phyloP scores from a whole-genome alignment of 2,329 filamentous ascomycete genomes.

The Claviceps paspali region DNA sequence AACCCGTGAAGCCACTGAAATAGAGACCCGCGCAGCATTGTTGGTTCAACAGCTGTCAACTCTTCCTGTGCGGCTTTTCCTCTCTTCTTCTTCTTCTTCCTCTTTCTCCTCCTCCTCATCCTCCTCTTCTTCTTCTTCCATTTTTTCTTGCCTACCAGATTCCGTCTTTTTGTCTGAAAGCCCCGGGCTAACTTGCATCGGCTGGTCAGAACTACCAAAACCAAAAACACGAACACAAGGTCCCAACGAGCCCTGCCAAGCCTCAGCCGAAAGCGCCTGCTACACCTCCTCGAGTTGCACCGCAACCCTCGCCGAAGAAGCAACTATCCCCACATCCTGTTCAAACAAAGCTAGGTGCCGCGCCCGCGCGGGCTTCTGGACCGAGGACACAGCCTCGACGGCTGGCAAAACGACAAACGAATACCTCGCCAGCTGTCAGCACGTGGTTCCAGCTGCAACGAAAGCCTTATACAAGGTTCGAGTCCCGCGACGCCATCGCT shows the following conservation, averaged over 20 bases:
- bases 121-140: no score
- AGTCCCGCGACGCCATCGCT: slow-evolving; percentile 14
- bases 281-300: not conserved
- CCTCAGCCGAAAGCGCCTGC: not conserved
- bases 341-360: not conserved
- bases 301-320: not conserved
- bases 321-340: not conserved
- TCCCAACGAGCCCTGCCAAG: not conserved
- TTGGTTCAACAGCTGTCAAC: slow-evolving; percentile 10
- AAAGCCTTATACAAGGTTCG: slow-evolving; percentile 14
- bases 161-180: no score
- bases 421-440: not conserved
- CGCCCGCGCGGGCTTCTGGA: not conserved
- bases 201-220: not conserved
- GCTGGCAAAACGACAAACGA: not conserved
- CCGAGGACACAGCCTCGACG: not conserved
- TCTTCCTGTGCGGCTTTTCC: slow-evolving; percentile 9
- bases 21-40: slow-evolving; percentile 8
- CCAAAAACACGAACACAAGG: not conserved
- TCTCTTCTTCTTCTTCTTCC: no score
- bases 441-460: slow-evolving; percentile 3
- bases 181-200: not conserved
- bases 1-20: slow-evolving; percentile 8
- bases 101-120: no score
- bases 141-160: no score